Base-by-base conservation (phyloP, 2,329 filamentous ascomycete genomes). In the Diaporthe destruens region DNA sequence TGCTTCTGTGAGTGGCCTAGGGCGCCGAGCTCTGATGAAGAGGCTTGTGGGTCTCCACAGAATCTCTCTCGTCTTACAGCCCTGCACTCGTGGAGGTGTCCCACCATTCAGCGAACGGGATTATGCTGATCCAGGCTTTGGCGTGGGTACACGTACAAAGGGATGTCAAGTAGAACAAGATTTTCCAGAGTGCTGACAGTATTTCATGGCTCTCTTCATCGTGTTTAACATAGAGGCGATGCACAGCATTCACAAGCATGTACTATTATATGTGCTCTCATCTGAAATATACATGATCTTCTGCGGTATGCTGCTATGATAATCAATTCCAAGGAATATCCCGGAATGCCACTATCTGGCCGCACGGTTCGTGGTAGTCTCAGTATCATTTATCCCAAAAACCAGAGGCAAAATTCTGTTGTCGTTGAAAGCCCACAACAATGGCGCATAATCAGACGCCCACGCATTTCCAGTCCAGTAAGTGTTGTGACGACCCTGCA, bases 401-500 rank as follows among this genome's bases (percentile, higher is more conserved):
- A 65, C 51, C 20, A 51, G 36, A 18, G 59, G 59, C 20, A 65
- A 20, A 4, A 65, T 20, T 51, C 59, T 65, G 29, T 51, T 65
- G 2, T 65, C 59, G 12, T 44, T 65, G 14, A 65, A 65, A 49
- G 42, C 44, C 59, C 59, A 65, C 3, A 65, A 29, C 44, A 65
- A 12, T 7, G 59, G 59, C 12, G 59, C 51, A 47, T 65, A 65
- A 36, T 65, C 59, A 36, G 44, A 36, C 29, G 59, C 59, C 59
- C 59, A 65, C 23, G 59, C 59, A 18, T 65, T 65, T 14, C 59
- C 59, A 7, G 59, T 65, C 59, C 59, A 65, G 59, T 23, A 65
- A 20, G 59, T 65, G 32, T 65, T 65, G 3, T 51, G 29, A 7
- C 44, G 59, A 7, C 59, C 59, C 29, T 65, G 59, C 20, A 65